Base-by-base conservation (phyloP, 257 asterid genomes). In the Anisodus tanguticus region DNA sequence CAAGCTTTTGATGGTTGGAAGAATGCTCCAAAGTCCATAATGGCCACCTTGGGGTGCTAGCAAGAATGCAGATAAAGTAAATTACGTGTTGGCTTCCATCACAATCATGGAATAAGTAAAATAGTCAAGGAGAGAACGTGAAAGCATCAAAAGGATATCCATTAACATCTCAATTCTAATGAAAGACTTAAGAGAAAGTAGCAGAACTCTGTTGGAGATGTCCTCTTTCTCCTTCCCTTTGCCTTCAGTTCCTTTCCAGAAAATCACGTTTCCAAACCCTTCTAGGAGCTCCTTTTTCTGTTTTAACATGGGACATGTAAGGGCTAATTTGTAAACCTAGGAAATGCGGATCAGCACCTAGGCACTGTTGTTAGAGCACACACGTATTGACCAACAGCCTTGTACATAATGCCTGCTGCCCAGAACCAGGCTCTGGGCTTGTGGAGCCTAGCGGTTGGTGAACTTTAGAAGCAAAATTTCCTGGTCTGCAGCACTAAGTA, bases 191-290 rank as follows among this genome's bases (percentile, higher is more conserved):
- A 70, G 35, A 70, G 13, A 70, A 70, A 41, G 55, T 43, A 35
- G 74, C 39, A 67, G 49, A 35, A 67, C 19, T 35, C 51, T 67
- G 49, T 35, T 67, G 74, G 74, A 67, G 74, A 67, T 67, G 74
- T 67, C 22, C 43, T 15, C 51, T 37, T 67, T 70, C 79, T 70
- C 55, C 55, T 70, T 70, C 54, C 37, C 78, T 45, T 67, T 41
- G 55, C 37, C 79, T 41, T 70, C 55, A 8, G 79, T 70, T 70
- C 55, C 80, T 71, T 71, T 45, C 39, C 80, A 45, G 13, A 15
- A 31, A 31, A 45, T 26, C 80, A 45, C n/a, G 59, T 45, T n/a
- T 45, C 80, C 80, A 72, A 72, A 72, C 58, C 57, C 80, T 72
- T 45, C 9, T 45, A 45, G 59, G 80, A 72, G 79, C 79, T 45